A percentile compares a stretch with the other conserved stretches of the same genome.
These are phyloP conservation scores for Globisporangium mamillatum DNA, from an alignment of 352 stramenopile species.

Conservation along the genomic window DNA sequence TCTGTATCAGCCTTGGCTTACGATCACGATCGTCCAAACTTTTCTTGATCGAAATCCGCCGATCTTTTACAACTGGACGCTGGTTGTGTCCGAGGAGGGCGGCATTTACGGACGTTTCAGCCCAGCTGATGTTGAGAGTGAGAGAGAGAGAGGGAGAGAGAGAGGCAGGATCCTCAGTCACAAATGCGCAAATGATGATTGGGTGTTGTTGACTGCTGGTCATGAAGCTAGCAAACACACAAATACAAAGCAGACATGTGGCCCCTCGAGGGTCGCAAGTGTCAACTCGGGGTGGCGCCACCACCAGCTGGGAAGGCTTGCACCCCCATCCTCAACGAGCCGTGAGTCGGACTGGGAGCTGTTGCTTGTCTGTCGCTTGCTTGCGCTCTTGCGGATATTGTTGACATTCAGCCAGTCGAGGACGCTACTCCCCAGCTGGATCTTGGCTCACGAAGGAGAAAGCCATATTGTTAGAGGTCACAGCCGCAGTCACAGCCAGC, in stretches of 20 bases:
- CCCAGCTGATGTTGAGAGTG: not conserved
- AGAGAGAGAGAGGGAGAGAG: not conserved
- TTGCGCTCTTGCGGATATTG: not conserved
- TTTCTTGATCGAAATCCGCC: no score
- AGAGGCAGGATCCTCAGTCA: not conserved
- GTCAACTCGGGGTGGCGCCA: constrained; percentile 11
- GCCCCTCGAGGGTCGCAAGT: not conserved
- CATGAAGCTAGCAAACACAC: not conserved
- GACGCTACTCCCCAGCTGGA: not conserved
- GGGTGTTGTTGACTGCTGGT: not conserved
- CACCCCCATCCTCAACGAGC: not conserved
- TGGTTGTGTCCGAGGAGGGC: not conserved
- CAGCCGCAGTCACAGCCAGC: not conserved
- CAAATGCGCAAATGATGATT: not conserved
- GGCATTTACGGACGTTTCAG: not conserved
- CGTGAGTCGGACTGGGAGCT: not conserved
- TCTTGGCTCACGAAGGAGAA: not conserved
- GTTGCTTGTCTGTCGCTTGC: not conserved
- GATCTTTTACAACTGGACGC: not conserved
- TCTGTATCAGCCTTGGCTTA: no score
- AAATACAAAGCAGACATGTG: not conserved
- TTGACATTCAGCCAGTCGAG: constrained; percentile 9
- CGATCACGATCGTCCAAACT: no score
- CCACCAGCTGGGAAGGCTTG: not conserved
- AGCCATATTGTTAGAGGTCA: not conserved